Base-by-base conservation (phyloP, 768 basidiomycete genomes). In the Butyriboletus loyo region DNA sequence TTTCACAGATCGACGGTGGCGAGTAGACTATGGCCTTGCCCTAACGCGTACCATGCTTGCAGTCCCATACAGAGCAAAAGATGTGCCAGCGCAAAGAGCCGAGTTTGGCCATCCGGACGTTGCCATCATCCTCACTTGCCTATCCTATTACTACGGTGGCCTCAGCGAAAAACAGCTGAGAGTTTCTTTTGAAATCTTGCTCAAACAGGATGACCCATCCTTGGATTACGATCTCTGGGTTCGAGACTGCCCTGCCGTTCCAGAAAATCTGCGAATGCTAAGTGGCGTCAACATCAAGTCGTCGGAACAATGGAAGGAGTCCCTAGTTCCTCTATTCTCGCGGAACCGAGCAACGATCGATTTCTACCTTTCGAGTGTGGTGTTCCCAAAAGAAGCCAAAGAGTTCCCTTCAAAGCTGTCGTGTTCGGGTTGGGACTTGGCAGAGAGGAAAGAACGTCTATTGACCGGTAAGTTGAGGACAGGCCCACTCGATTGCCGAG, bases 21-120 rank as follows among this genome's bases (percentile, higher is more conserved):
- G 73, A 3, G 74, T 75, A 8, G 68, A 75, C 48, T 75, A 71
- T 56, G 73, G 73, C 4, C 68, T 70, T 15, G 54, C 71, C 36
- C 63, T 52, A 7, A 6, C 36, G 17, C 68, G 73, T 15, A 73
- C 73, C 0, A 57, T 63, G 59, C 55, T 74, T 5, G 73, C 73
- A 0, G 74, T 74, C 1, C 73, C 73, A 0, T 74, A 74, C 24
- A 59, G 72, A 2, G 74, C 73, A 0, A 74, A 71, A 48, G 74
- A 75, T 22, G 57, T 72, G 19, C 73, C 73, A 0, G 60, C 73
- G 7, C 54, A 59, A 38, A 59, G 67, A 25, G 73, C 73, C n/a
- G 73, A 75, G 19, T 74, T 74, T 34, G 71, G 69, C 5, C 73
- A 75, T 41, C 73, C 73, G 0, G 73, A 74, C 21, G 50, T 74